Evolutionary conservation across 2,329 filamentous ascomycete genomes (phyloP).

Genomic region (Diaporthe helianthi): DNA sequence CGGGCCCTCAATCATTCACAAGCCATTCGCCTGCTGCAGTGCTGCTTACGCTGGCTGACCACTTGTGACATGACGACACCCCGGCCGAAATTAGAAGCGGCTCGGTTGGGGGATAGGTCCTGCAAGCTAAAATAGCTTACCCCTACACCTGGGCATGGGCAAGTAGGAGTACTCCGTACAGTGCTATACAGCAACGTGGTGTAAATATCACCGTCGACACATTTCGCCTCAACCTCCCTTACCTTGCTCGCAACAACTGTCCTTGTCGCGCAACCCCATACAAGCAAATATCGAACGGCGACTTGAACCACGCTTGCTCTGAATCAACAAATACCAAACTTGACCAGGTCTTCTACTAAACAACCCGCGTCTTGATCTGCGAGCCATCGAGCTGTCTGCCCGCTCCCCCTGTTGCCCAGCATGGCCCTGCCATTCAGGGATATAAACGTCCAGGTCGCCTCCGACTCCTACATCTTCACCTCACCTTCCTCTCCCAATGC

Average conservation of each 20-base stretch:
- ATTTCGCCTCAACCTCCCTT: slow-evolving; percentile 2
- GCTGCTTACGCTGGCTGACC: background rate
- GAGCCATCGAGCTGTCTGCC: slow-evolving; percentile 4
- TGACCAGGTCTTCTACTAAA: background rate
- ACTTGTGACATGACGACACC: slow-evolving; percentile 30
- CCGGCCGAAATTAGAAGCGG: slow-evolving; percentile 34
- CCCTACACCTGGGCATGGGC: background rate
- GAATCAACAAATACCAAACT: background rate
- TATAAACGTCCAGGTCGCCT: slow-evolving; percentile 93
- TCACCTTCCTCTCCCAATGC: slow-evolving; percentile 93
- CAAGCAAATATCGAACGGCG: background rate
- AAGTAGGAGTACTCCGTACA: no score
- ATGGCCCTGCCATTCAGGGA: slow-evolving; percentile 80
- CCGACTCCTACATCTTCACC: slow-evolving; percentile 93
- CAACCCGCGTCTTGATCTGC: background rate
- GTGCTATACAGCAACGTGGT: slow-evolving; percentile 18
- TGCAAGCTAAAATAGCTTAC: slow-evolving; percentile 23
- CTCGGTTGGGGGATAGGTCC: slow-evolving; percentile 10
- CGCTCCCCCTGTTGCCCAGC: slow-evolving; percentile 32
- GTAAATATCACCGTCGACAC: slow-evolving; percentile 13
- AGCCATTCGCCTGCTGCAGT: slow-evolving; percentile 13
- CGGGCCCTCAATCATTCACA: slow-evolving; percentile 29
- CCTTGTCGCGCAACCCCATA: background rate
- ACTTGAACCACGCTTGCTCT: background rate
- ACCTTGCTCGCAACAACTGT: background rate